Evolutionary conservation across 257 asterid genomes (phyloP).

Genomic region (Nicotiana paniculata): DNA sequence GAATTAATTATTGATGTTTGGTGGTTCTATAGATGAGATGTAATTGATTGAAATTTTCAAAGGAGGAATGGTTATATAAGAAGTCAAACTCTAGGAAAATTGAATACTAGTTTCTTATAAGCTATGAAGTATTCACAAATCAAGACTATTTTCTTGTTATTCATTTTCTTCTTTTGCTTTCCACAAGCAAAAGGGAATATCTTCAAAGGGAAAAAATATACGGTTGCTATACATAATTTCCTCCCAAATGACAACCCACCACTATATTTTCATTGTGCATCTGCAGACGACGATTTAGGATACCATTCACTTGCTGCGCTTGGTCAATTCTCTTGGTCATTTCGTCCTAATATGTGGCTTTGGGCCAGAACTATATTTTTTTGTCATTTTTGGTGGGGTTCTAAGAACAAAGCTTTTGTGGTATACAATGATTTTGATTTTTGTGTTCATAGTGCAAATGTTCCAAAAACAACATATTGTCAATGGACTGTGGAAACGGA

Average conservation of each 20-base stretch:
- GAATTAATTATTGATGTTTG: not conserved
- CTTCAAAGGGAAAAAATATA: not conserved
- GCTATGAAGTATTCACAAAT: not conserved
- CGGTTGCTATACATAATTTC: not conserved
- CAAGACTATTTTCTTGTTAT: not conserved
- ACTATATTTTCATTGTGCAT: not conserved
- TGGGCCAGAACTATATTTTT: not conserved
- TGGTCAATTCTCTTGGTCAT: not conserved
- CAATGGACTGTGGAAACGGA: not conserved
- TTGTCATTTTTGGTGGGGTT: not conserved
- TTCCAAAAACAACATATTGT: too few species aligned
- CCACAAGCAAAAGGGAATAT: not conserved
- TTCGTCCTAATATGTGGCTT: not conserved
- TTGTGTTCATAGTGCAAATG: too few species aligned
- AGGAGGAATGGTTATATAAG: not conserved
- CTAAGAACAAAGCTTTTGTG: not conserved
- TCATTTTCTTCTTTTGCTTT: not conserved
- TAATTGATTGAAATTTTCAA: not conserved
- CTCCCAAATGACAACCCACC: not conserved
- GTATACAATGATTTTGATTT: not conserved
- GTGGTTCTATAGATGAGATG: not conserved
- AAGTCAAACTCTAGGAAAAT: not conserved
- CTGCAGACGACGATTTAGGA: not conserved
- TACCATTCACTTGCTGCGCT: not conserved
- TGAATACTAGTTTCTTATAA: not conserved